A percentile compares a stretch with the other conserved stretches of the same genome.
Evolutionary conservation across 2,329 filamentous ascomycete genomes (phyloP).

Genomic region (Arthroderma sp.): DNA sequence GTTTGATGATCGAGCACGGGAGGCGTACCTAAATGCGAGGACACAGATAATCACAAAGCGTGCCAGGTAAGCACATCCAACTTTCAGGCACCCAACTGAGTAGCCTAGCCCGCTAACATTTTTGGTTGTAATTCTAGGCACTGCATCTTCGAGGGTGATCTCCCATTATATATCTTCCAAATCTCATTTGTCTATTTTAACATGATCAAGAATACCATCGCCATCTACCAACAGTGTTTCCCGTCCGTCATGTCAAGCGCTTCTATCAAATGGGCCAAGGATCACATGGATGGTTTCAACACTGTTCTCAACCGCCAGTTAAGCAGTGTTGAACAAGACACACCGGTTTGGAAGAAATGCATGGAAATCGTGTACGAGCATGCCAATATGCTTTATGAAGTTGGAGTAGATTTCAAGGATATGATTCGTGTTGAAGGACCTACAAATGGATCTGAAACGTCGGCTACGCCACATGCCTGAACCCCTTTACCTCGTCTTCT

Average conservation of each 20-base stretch:
- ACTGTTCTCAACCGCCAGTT: conserved; percentile 67
- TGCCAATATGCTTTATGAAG: conserved; percentile 64
- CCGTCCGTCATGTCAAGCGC: conserved; percentile 78
- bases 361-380: conserved; percentile 71
- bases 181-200: conserved; percentile 93
- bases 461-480: no score
- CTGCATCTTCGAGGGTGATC: conserved; percentile 87
- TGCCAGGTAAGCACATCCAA: conserved; percentile 49
- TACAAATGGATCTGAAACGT: not conserved
- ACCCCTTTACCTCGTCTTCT: no score
- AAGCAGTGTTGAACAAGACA: conserved; percentile 67
- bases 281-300: conserved; percentile 86
- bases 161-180: conserved; percentile 88
- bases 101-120: no score
- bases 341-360: conserved; percentile 67
- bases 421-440: conserved; percentile 38
- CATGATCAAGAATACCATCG: conserved; percentile 83
- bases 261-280: conserved; percentile 97
- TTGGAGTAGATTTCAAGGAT: conserved; percentile 79
- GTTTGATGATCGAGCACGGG: conserved; percentile 78
- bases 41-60: conserved; percentile 66
- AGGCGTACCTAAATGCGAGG: conserved; percentile 71
- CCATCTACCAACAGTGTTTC: conserved; percentile 78
- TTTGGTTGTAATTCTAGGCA: conserved; percentile 43
- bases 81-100: conserved; percentile 5